A percentile compares a stretch with the other conserved stretches of the same genome.
Evolutionary conservation across 176 grass and related monocot genomes (phyloP).

Genomic region (maize (Zea mays)): DNA sequence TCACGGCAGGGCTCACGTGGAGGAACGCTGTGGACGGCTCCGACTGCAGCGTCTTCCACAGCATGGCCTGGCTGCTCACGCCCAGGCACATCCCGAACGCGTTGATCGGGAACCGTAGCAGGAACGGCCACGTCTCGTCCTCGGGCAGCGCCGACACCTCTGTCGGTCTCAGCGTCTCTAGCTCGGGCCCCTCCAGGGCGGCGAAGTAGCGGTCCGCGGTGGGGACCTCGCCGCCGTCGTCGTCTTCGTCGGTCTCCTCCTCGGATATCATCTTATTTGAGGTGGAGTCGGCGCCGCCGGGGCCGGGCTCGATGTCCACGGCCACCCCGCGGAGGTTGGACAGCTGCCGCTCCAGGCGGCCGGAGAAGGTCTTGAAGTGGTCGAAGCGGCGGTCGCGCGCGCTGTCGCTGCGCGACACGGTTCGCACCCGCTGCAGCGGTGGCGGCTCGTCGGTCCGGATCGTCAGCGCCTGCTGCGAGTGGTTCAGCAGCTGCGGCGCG

Average conservation of each 20-base stretch:
- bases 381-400: slow-evolving; percentile 59
- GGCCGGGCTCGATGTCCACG: slow-evolving; percentile 21
- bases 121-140: slow-evolving; percentile 85
- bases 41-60: slow-evolving; percentile 66
- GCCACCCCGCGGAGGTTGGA: slow-evolving; percentile 65
- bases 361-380: slow-evolving; percentile 83
- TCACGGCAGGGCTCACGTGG: neutral
- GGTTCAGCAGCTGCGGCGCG: slow-evolving; percentile 21
- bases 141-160: slow-evolving; percentile 65
- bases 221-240: slow-evolving; percentile 13
- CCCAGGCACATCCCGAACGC: slow-evolving; percentile 81
- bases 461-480: slow-evolving; percentile 47
- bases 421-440: neutral
- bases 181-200: slow-evolving; percentile 74
- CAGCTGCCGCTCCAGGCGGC: slow-evolving; percentile 69
- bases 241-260: neutral
- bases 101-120: slow-evolving; percentile 72
- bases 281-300: neutral
- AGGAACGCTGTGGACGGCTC: neutral
- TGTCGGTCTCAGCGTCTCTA: slow-evolving; percentile 59
- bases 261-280: neutral
- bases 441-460: slow-evolving; percentile 9
- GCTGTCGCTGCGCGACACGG: slow-evolving; percentile 35
- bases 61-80: slow-evolving; percentile 72
- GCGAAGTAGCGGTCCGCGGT: slow-evolving; percentile 75